Evolutionary conservation across 495 filamentous ascomycete species (phyloP), one percentile per base, ranked within the genome.

Genomic region (Penicillium goetzii): DNA sequence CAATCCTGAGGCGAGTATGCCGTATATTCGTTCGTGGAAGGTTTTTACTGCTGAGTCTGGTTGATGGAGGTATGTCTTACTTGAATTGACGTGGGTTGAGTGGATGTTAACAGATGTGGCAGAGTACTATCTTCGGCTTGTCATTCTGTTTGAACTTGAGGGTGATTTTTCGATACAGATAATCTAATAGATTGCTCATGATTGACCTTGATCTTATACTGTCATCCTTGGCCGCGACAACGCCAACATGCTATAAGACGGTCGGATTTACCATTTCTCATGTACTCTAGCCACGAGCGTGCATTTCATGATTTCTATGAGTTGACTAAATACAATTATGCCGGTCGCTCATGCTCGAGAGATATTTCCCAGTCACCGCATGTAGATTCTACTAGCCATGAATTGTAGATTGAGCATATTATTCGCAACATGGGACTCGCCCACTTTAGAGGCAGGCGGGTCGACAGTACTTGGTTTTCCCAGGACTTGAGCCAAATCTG

Each of bases 1-100:
- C 10, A 62, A 62, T 47, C 60, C 60, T 26, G 38, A 56, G 33
- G 55, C 45, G 15, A 26, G 49, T 11, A 57, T 62, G 8, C 50
- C 50, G n/a, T 53, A 23, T 53, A 33, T 33, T 28, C 25, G 50
- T 3, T 53, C 50, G 14, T 53, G 50, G 50, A 53, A 23, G 26
- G 14, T 53, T 10, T 17, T 17, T 17, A 11, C 30, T 8, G 50
- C 7, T 7, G 26, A 21, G 12, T 53, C 21, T 23, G 26, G 17
- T n/a, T 52, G 50, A 53, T 17, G 26, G 45, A 51, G 25, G 50
- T 28, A 53, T n/a, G 50, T 9, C 12, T 26, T 28, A 2, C 4
- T 30, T 19, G 50, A 6, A 17, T 17, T 7, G 8, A n/a, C n/a
- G 3, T 47, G 38, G 36, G 19, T 45, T n/a, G n/a, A 10, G 21